Conservation (phyloP, 441 rosid genomes). For the Aquilaria agallochum region DNA sequence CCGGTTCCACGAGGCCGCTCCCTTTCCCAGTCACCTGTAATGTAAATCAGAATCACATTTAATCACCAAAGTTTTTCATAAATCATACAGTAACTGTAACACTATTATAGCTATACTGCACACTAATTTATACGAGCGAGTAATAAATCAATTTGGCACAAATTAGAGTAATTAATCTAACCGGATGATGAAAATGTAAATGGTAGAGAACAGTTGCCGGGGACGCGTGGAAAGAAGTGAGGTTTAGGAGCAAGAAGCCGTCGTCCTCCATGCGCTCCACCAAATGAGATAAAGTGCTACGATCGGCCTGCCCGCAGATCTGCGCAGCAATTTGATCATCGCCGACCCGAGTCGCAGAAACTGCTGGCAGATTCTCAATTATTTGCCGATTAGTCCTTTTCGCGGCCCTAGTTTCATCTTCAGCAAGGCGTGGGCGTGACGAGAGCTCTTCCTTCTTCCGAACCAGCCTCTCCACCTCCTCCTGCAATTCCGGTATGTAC, state of each 20-base stretch:
- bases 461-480: slow-evolving; percentile 33
- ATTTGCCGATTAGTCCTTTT: slow-evolving; percentile 8
- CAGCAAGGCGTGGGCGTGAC: slow-evolving; percentile 11
- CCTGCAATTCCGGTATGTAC: slow-evolving; percentile 60
- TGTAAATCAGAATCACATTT: background rate
- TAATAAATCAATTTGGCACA: background rate
- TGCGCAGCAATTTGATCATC: slow-evolving; percentile 23
- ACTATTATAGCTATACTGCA: too few relatives aligned
- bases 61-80: background rate
- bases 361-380: slow-evolving; percentile 6
- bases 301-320: slow-evolving; percentile 10
- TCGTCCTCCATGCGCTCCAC: slow-evolving; percentile 21
- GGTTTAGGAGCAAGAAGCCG: slow-evolving; percentile 18
- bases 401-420: slow-evolving; percentile 10
- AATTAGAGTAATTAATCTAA: background rate
- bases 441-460: slow-evolving; percentile 40
- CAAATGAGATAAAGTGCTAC: slow-evolving; percentile 14
- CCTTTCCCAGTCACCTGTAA: background rate
- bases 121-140: too few relatives aligned
- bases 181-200: slow-evolving; percentile 22
- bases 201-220: slow-evolving; percentile 19
- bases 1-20: slow-evolving; percentile 18
- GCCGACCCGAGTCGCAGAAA: slow-evolving; percentile 21
- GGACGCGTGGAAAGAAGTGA: slow-evolving; percentile 23
- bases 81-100: too few relatives aligned